phyloP scores from a whole-genome alignment of 441 rosid genomes.

The Metrosideros polymorpha region DNA sequence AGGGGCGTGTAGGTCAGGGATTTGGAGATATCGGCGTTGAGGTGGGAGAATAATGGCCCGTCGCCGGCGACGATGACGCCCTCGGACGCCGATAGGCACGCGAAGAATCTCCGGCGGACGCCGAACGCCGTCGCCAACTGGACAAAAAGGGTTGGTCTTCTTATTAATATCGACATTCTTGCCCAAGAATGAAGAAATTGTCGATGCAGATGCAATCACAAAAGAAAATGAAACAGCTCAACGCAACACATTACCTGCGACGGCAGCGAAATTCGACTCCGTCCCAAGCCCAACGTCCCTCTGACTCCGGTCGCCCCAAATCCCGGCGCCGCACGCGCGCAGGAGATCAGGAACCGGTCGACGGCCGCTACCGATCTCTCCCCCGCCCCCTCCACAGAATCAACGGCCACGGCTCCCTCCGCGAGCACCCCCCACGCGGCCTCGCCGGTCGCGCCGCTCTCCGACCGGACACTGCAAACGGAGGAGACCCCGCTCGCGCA shows the following conservation, averaged over 20 bases:
- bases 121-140: slow-evolving; percentile 18
- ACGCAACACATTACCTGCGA: slow-evolving; percentile 12
- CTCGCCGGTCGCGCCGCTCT: slow-evolving; percentile 19
- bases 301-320: slow-evolving; percentile 29
- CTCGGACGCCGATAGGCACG: slow-evolving; percentile 31
- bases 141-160: neutral
- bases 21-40: slow-evolving; percentile 19
- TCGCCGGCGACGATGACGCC: slow-evolving; percentile 28
- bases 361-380: slow-evolving; percentile 4
- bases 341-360: slow-evolving; percentile 30
- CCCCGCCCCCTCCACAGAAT: slow-evolving; percentile 13
- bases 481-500: neutral
- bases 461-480: slow-evolving; percentile 25
- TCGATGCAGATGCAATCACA: too few relatives aligned
- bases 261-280: slow-evolving; percentile 35
- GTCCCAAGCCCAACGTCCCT: slow-evolving; percentile 52
- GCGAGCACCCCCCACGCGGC: slow-evolving; percentile 33
- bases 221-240: neutral
- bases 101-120: slow-evolving; percentile 19
- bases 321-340: slow-evolving; percentile 23
- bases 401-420: slow-evolving; percentile 29
- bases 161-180: neutral
- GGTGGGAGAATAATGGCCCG: slow-evolving; percentile 16
- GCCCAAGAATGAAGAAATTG: too few relatives aligned
- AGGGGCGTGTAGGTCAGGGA: slow-evolving; percentile 44